Base-by-base conservation (phyloP, 768 basidiomycete genomes). In the Panus rudis region DNA sequence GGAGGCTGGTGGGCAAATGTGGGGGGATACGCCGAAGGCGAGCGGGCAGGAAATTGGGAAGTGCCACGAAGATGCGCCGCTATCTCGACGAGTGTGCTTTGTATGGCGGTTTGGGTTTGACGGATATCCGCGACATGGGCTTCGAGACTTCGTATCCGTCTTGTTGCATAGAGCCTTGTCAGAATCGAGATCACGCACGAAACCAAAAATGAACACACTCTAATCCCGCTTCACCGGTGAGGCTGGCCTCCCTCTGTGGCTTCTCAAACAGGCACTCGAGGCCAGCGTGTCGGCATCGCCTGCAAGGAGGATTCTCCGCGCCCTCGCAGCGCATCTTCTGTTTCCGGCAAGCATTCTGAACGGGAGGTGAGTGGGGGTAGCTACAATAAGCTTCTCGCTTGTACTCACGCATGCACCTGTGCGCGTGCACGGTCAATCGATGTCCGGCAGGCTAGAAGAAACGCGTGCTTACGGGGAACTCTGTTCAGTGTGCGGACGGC, bases 271-370 rank as follows among this genome's bases (percentile, higher is more conserved):
- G 72, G 66, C 93, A 97, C 31, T 92, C 88, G 11, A 96, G 71
- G 3, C 89, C 87, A 16, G 86, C 83, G 54, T 91, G 85, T 24
- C 88, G 76, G 65, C 93, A 97, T 33, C 93, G 79, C 55, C 86
- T 82, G 65, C 93, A 97, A n/a, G 93, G 93, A 20, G 93, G 92
- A 55, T 89, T 92, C 61, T 96, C 93, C 13, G 92, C 93, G 2
- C 91, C 92, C 62, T 93, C 91, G 59, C 92, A 97, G 53, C 92
- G 75, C 93, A 96, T 96, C 69, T 96, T 96, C 71, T 93, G 92
- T 57, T 91, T 88, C 53, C 92, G 73, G 63, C 92, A 94, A 14
- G 91, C 88, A 79, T 93, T 93, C 90, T 92, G 60, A 42, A 13
- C 44, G 26, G 24, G 34, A 37, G 27, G 46, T 37, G 22, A 45